Conservation (phyloP, 1,139 yeast genomes). For the Lodderomyces pseudojiufengensis region DNA sequence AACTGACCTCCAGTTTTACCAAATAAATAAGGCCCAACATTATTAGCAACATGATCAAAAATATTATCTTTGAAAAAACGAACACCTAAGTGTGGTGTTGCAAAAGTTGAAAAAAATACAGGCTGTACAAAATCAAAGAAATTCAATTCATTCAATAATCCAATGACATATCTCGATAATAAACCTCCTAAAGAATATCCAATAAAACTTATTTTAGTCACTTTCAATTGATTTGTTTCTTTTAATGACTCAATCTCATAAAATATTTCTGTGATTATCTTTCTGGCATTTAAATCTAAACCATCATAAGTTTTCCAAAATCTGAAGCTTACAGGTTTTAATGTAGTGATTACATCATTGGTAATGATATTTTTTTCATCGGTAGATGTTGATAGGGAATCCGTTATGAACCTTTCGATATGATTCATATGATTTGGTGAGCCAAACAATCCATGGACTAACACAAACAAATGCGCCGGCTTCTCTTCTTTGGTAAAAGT, state of each 20-base stretch:
- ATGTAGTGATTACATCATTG: constrained; percentile 46
- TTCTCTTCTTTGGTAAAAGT: constrained; percentile 1
- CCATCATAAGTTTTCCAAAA: constrained; percentile 86
- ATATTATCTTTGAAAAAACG: constrained; percentile 42
- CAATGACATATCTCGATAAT: constrained; percentile 62
- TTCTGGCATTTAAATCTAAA: constrained; percentile 62
- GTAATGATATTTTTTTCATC: constrained; percentile 9
- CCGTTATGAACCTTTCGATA: constrained; percentile 50
- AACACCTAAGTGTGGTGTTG: constrained; percentile 87
- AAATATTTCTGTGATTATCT: constrained; percentile 62
- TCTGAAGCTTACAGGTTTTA: constrained; percentile 69
- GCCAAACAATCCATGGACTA: constrained; percentile 92
- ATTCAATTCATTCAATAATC: constrained; percentile 51
- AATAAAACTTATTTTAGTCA: constrained; percentile 38
- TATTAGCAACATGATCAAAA: constrained; percentile 48
- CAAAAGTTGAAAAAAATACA: constrained; percentile 69
- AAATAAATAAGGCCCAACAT: constrained; percentile 57
- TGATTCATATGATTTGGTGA: constrained; percentile 69
- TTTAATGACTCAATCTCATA: constrained; percentile 51
- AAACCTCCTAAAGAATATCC: constrained; percentile 46
- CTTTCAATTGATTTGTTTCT: constrained; percentile 32
- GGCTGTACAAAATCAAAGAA: constrained; percentile 64
- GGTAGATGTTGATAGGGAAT: constrained; percentile 26
- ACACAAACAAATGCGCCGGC: constrained; percentile 62
- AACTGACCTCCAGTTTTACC: constrained; percentile 77